Conservation (phyloP, 768 basidiomycete genomes). For the Pleurotus pulmonarius region DNA sequence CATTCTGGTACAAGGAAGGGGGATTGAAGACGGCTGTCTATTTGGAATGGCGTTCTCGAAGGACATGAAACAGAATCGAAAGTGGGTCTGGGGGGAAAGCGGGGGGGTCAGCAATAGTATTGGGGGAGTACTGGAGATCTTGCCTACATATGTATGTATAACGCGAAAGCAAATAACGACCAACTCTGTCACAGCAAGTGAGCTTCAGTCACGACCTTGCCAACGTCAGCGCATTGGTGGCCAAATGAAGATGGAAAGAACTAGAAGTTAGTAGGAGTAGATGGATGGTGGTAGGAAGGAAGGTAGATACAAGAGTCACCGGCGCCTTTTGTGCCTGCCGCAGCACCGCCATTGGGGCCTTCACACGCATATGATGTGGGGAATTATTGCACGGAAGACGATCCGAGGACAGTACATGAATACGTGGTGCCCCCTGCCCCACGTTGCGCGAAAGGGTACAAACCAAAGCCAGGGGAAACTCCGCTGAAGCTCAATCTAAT, state of each 20-base stretch:
- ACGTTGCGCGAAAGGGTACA: no score
- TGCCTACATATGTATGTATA: constrained; percentile 7
- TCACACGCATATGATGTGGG: constrained; percentile 18
- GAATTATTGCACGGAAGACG: background rate
- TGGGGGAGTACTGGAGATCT: constrained; percentile 1
- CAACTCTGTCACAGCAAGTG: constrained; percentile 6
- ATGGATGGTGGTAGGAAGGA: constrained; percentile 20
- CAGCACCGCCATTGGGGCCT: constrained; percentile 22
- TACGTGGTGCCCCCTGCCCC: background rate
- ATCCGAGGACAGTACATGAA: background rate
- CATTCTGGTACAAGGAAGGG: background rate
- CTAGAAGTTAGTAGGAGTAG: constrained; percentile 10
- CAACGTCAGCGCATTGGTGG: constrained; percentile 7
- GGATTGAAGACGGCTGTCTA: background rate
- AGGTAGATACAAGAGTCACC: constrained; percentile 17
- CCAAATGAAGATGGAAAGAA: constrained; percentile 8
- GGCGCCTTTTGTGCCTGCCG: constrained; percentile 23
- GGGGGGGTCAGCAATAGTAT: constrained; percentile 2
- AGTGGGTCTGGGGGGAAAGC: constrained; percentile 1
- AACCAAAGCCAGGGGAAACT: no score
- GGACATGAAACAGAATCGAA: background rate
- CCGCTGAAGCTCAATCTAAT: no score
- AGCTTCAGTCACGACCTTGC: constrained; percentile 11
- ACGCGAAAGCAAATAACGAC: background rate
- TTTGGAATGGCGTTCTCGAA: background rate